phyloP scores from a whole-genome alignment of 805 yeast genomes.

The Lipomyces orientalis region DNA sequence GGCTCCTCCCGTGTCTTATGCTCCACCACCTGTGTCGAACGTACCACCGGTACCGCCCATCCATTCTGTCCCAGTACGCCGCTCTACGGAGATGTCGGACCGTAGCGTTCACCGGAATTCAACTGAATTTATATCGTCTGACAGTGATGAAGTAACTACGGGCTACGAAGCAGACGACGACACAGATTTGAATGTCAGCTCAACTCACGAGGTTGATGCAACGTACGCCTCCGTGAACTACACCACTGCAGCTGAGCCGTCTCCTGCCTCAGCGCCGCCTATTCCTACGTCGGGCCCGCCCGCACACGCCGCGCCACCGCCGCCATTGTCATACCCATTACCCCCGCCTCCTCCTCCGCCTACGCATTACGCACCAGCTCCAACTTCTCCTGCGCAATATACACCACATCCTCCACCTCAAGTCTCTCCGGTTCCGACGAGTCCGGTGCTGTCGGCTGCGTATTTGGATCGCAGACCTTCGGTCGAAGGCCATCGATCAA shows the following conservation, averaged over 20 bases:
- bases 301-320: slow-evolving; percentile 23
- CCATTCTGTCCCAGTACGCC: not conserved
- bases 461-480: slow-evolving; percentile 16
- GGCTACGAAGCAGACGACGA: slow-evolving; percentile 79
- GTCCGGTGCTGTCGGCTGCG: not conserved
- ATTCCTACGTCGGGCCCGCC: slow-evolving; percentile 39
- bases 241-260: slow-evolving; percentile 37
- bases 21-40: slow-evolving; percentile 28
- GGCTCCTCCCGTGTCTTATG: slow-evolving; percentile 20
- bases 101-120: slow-evolving; percentile 25
- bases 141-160: slow-evolving; percentile 48
- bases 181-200: slow-evolving; percentile 44
- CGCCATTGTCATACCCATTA: slow-evolving; percentile 33
- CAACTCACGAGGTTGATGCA: slow-evolving; percentile 36
- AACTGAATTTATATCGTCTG: slow-evolving; percentile 38
- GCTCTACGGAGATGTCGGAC: slow-evolving; percentile 12
- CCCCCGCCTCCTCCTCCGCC: slow-evolving; percentile 34
- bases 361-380: slow-evolving; percentile 33
- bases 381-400: slow-evolving; percentile 26
- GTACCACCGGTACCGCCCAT: not conserved
- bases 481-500: slow-evolving; percentile 22
- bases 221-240: slow-evolving; percentile 38
- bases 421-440: slow-evolving; percentile 36
- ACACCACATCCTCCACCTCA: slow-evolving; percentile 40
- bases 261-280: slow-evolving; percentile 36